These are phyloP conservation scores for Brasilioporus rufonigricans DNA, from an alignment of 768 basidiomycete species.

Conservation along the genomic window DNA sequence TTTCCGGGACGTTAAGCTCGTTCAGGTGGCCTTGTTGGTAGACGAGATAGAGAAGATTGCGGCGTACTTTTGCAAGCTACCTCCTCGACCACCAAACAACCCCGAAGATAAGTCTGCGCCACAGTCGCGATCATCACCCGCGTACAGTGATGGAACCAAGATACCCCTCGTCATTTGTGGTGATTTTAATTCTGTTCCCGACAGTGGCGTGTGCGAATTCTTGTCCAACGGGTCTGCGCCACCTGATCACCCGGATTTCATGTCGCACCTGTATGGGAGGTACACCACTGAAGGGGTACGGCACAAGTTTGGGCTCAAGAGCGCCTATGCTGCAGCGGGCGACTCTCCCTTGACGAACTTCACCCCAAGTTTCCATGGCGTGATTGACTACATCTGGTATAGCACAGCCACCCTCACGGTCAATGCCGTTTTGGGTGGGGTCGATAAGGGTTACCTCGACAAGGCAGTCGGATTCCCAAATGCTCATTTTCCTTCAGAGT, in stretches of 20 bases:
- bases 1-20: conserved; percentile 95
- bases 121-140: conserved; percentile 52
- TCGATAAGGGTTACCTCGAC: conserved; percentile 80
- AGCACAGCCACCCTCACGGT: conserved; percentile 68
- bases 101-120: conserved; percentile 24
- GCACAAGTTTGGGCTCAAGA: conserved; percentile 81
- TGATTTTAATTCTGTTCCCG: conserved; percentile 92
- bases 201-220: conserved; percentile 91
- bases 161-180: conserved; percentile 91
- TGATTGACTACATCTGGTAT: conserved; percentile 95
- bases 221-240: conserved; percentile 68
- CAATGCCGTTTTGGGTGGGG: conserved; percentile 83
- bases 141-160: conserved; percentile 80
- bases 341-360: conserved; percentile 83
- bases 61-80: conserved; percentile 78
- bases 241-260: conserved; percentile 85
- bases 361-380: conserved; percentile 82
- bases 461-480: conserved; percentile 97
- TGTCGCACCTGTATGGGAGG: conserved; percentile 85
- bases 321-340: conserved; percentile 65
- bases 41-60: conserved; percentile 94
- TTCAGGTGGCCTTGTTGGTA: conserved; percentile 88
- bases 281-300: conserved; percentile 89
- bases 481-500: conserved; percentile 96
- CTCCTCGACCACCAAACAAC: conserved; percentile 52